phyloP scores from a whole-genome alignment of 225 moss, liverwort and hornwort genomes.

The Pleurozium schreberi region DNA sequence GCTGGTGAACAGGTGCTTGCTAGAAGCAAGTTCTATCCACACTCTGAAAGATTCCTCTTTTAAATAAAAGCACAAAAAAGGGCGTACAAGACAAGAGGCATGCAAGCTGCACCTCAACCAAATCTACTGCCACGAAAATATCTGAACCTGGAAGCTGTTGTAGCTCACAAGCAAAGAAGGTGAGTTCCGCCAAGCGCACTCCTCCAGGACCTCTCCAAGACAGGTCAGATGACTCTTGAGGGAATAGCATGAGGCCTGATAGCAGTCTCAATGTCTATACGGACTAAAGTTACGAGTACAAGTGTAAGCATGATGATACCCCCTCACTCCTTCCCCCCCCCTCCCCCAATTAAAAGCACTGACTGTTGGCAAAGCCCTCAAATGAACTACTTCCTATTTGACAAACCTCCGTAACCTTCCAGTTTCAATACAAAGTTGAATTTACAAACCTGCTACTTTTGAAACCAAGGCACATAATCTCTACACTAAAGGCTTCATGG shows the following conservation, averaged over 20 bases:
- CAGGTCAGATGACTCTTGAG: neutral
- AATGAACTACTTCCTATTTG: constrained; percentile 11
- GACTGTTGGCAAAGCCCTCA: constrained; percentile 12
- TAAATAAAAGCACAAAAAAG: constrained; percentile 14
- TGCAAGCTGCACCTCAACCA: constrained; percentile 2
- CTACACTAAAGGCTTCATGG: constrained; percentile 17
- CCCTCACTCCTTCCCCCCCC: neutral
- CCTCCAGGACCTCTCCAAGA: neutral
- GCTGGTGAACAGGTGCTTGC: neutral
- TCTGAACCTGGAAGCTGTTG: constrained; percentile 1
- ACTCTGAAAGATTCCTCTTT: constrained; percentile 10
- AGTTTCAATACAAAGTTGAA: constrained; percentile 42
- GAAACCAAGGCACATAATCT: constrained; percentile 16
- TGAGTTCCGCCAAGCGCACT: neutral
- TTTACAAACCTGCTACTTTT: constrained; percentile 37
- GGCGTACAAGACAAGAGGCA: constrained; percentile 8
- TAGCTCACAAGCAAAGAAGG: constrained; percentile 2
- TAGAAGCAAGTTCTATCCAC: constrained; percentile 8
- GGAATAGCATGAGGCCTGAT: constrained; percentile 2
- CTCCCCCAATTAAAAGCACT: neutral
- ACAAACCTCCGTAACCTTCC: constrained; percentile 27
- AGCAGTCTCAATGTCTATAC: constrained; percentile 15
- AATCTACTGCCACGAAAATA: neutral
- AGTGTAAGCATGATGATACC: constrained; percentile 4
- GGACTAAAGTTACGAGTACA: constrained; percentile 44